Evolutionary conservation across 129 eudicot genomes (phyloP), one percentile per base, ranked within the genome.

Genomic region (Arctium lappa): DNA sequence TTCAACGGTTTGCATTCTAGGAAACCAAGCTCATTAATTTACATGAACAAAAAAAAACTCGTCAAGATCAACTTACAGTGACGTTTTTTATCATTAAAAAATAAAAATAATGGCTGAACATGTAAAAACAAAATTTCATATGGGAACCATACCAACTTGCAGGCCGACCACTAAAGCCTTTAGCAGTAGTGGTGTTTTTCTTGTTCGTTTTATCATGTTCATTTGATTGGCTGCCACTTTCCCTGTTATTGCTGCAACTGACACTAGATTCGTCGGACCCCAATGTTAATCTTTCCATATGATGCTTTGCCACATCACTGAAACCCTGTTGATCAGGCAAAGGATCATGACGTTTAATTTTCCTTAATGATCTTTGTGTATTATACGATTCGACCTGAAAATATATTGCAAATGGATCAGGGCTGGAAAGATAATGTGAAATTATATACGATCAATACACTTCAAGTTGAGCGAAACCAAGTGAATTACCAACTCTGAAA

Each of bases 321-420:
- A 72, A 72, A 82, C 38, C 87, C 78, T 83, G 79, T 76, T 31
- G 81, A 85, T 38, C 79, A 69, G 83, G 80, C 70, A 82, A 13
- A 37, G 88, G 81, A 83, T 90, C 80, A 78, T 89, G 98, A 32
- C 94, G 91, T 78, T 92, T 94, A 76, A 92, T 83, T 86, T 88
- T 92, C 84, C 87, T 86, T 74, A 83, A 75, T 12, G 92, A 84
- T 88, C 91, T 92, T 86, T 81, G 91, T 38, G 91, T 80, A 46
- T 89, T 86, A 85, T 88, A 92, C 1, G 88, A 79, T 86, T 92
- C 96, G 81, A 92, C 98, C 98, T 94, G 87, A 74, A 87, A 74
- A 62, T 65, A 36, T 69, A 68, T 76, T 36, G 48, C 15, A 62
- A 53, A 15, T 44, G 0, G 75, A 66, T 65, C 73, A 74, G 36